Percentiles rank a stretch among this genome's conserved stretches.
Conservation (phyloP, 192 early-diverging fungal genomes). For the Backusella tuberculispora region DNA sequence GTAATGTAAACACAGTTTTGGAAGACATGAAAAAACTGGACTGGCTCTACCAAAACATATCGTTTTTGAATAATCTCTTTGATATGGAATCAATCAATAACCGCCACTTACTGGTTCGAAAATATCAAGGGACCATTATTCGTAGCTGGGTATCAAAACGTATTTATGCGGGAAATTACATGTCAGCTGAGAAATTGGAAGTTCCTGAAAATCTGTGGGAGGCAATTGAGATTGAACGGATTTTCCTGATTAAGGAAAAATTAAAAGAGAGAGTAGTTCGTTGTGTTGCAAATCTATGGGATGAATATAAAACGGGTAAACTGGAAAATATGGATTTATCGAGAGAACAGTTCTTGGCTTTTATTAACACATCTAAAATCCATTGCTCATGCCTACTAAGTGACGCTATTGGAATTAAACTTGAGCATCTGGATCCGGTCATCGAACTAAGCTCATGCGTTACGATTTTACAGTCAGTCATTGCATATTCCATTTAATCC, state of each 20-base stretch:
- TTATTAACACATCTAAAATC: not conserved
- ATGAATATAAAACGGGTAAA: not conserved
- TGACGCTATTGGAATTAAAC: not conserved
- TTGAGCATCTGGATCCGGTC: not conserved
- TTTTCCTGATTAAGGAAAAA: not conserved
- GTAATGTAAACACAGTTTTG: not conserved
- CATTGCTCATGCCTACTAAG: not conserved
- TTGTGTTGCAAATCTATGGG: not conserved
- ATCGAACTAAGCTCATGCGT: not conserved
- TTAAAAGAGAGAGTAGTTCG: not conserved
- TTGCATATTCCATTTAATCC: not conserved
- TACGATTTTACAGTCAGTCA: not conserved
- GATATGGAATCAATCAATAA: too few species aligned
- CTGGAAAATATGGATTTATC: not conserved
- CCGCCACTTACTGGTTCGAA: not conserved
- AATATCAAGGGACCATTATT: not conserved
- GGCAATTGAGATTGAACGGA: not conserved
- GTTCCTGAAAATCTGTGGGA: not conserved
- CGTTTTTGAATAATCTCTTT: not conserved
- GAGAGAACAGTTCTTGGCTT: not conserved
- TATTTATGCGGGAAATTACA: not conserved
- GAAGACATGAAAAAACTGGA: not conserved
- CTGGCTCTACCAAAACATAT: not conserved
- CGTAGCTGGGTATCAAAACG: not conserved
- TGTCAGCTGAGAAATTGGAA: not conserved